Evolutionary conservation across 257 asterid genomes (phyloP).

Genomic region (Solanum chiquidenum): DNA sequence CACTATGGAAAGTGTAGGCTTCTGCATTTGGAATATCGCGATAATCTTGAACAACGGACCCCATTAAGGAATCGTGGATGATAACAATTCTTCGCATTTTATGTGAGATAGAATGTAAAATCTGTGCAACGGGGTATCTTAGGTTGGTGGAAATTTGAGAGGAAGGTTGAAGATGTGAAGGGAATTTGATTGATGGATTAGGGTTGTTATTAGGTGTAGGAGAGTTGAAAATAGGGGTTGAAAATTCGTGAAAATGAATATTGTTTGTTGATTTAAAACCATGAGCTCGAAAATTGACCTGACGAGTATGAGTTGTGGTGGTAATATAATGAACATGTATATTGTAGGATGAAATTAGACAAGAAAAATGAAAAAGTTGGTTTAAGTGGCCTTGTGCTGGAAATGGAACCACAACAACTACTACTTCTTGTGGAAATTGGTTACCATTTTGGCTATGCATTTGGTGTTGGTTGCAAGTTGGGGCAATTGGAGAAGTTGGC

Average conservation of each 20-base stretch:
- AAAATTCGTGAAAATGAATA: constrained; percentile 33
- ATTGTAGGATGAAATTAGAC: constrained; percentile 32
- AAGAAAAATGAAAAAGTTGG: constrained; percentile 69
- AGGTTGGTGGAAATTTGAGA: constrained; percentile 23
- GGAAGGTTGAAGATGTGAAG: constrained; percentile 26
- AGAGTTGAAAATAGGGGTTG: constrained; percentile 3
- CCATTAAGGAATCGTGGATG: constrained; percentile 45
- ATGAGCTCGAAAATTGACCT: constrained; percentile 37
- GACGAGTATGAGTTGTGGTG: constrained; percentile 47
- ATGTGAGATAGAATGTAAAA: constrained; percentile 11
- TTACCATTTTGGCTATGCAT: background rate
- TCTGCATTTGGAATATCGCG: constrained; percentile 25
- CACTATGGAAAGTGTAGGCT: constrained; percentile 41
- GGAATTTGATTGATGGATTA: constrained; percentile 9
- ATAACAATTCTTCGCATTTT: constrained; percentile 19
- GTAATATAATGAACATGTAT: constrained; percentile 35
- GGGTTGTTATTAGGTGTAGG: constrained; percentile 18
- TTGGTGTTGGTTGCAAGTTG: background rate
- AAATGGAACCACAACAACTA: constrained; percentile 52
- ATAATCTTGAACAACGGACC: constrained; percentile 40
- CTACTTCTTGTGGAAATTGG: constrained; percentile 10
- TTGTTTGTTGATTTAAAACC: constrained; percentile 32
- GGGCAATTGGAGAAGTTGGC: background rate
- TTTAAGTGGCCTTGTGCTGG: constrained; percentile 72
- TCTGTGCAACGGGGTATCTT: constrained; percentile 23